Percentiles rank a stretch among this genome's conserved stretches.
Conservation (phyloP, 2,329 filamentous ascomycete genomes). For the Fusarium sp. region DNA sequence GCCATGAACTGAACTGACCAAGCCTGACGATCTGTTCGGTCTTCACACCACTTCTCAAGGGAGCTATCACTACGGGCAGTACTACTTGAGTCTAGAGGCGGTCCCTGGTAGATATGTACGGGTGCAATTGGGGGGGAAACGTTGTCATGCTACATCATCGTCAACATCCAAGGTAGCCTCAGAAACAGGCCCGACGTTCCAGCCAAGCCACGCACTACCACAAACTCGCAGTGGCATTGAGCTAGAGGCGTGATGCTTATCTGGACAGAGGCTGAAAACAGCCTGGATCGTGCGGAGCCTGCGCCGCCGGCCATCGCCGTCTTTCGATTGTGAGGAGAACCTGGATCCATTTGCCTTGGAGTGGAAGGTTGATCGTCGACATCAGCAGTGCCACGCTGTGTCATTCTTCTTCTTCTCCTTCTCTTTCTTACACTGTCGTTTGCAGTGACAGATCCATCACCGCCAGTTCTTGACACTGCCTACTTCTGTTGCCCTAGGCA, state of each 20-base stretch:
- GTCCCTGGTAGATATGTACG: not conserved
- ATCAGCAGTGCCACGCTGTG: conserved; percentile 15
- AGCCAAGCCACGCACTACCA: conserved; percentile 34
- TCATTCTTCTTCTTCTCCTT: conserved; percentile 9
- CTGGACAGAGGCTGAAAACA: conserved; percentile 34
- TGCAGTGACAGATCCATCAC: not conserved
- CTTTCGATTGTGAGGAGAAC: conserved; percentile 38
- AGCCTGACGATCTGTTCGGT: not conserved
- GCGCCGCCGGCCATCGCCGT: conserved; percentile 27
- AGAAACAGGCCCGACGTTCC: conserved; percentile 14
- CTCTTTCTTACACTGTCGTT: conserved; percentile 16
- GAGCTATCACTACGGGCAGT: not conserved
- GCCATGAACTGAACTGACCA: not conserved
- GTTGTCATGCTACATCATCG: not conserved
- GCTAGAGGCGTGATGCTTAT: conserved; percentile 42
- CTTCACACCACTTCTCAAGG: not conserved
- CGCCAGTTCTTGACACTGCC: not conserved
- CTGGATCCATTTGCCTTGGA: conserved; percentile 14
- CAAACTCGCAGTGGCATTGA: conserved; percentile 27
- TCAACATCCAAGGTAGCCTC: conserved; percentile 9
- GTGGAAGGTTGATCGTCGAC: conserved; percentile 31
- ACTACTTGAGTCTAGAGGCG: not conserved
- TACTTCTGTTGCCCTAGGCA: not conserved
- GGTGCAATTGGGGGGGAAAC: not conserved
- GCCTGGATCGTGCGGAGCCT: conserved; percentile 36